These are phyloP conservation scores for Colletotrichum incanum DNA, from an alignment of 2,329 filamentous ascomycete species.

Conservation along the genomic window DNA sequence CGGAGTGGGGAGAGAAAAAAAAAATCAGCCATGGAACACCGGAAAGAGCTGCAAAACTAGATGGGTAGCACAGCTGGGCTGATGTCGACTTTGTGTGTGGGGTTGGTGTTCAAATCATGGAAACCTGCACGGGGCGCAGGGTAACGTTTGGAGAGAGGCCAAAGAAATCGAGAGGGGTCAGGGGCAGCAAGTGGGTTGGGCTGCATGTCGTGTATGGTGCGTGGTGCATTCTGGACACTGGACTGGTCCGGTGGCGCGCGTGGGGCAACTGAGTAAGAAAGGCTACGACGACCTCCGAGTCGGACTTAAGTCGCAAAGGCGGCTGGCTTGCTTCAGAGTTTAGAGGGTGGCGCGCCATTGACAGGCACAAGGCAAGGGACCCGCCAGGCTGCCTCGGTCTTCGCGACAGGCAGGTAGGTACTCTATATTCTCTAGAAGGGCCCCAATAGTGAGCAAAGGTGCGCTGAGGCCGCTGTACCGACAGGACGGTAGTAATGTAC, in stretches of 20 bases:
- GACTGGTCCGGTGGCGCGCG: conserved; percentile 16
- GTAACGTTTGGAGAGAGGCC: neutral
- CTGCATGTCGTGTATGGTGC: neutral
- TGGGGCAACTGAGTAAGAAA: conserved; percentile 1
- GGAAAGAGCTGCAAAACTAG: neutral
- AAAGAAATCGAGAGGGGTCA: neutral
- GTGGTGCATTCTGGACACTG: conserved; percentile 14
- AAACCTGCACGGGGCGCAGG: neutral
- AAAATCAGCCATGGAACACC: neutral
- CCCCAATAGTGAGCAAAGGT: neutral
- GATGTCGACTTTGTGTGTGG: neutral
- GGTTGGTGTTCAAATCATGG: neutral
- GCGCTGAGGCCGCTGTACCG: neutral
- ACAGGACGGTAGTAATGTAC: neutral
- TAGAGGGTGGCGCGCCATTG: neutral
- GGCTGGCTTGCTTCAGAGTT: conserved; percentile 5
- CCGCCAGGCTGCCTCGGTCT: conserved; percentile 9
- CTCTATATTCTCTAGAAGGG: neutral
- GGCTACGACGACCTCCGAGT: neutral
- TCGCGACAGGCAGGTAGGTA: neutral
- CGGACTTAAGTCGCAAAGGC: neutral
- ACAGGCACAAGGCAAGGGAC: conserved; percentile 9
- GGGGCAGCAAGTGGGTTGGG: conserved; percentile 11
- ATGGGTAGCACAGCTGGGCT: neutral
- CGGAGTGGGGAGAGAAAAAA: neutral